Evolutionary conservation across 352 stramenopile species (phyloP).

Genomic region (Pythium periplocum): DNA sequence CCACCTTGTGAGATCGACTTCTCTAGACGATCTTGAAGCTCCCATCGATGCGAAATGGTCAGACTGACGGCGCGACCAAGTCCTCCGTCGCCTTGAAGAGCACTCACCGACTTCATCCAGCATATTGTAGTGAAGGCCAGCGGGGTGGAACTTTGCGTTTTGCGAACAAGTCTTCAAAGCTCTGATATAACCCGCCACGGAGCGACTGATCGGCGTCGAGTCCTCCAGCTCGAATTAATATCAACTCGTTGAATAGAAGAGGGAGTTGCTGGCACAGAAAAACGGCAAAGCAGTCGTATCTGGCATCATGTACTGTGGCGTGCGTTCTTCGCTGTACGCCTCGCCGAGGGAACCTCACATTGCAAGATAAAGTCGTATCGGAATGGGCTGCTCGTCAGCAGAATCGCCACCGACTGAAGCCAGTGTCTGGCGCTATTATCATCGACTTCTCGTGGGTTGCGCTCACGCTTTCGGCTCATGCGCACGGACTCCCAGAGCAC

Average conservation of each 20-base stretch:
- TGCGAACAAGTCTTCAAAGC: slow-evolving; percentile 22
- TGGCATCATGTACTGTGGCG: background rate
- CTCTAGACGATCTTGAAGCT: slow-evolving; percentile 17
- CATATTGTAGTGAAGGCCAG: slow-evolving; percentile 25
- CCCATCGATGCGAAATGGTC: slow-evolving; percentile 14
- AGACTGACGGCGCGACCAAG: slow-evolving; percentile 20
- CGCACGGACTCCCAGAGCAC: too few species aligned
- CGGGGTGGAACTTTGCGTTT: slow-evolving; percentile 15
- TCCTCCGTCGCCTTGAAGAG: slow-evolving; percentile 16
- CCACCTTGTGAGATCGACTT: slow-evolving; percentile 10
- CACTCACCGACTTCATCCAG: slow-evolving; percentile 24
- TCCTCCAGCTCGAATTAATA: background rate
- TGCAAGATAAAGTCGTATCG: too few species aligned
- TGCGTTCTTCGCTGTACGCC: slow-evolving; percentile 3
- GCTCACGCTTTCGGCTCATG: too few species aligned
- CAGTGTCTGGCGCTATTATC: too few species aligned
- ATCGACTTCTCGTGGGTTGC: too few species aligned
- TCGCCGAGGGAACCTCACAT: slow-evolving; percentile 14
- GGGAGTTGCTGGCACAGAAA: slow-evolving; percentile 5
- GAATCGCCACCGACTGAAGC: too few species aligned
- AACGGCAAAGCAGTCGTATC: background rate
- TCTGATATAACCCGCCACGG: slow-evolving; percentile 13
- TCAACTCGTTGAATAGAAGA: background rate
- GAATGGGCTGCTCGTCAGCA: too few species aligned
- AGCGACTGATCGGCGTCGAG: background rate